A percentile compares a stretch with the other conserved stretches of the same genome.
Conservation (phyloP, 2,329 filamentous ascomycete species). For the Claviceps arundinis region DNA sequence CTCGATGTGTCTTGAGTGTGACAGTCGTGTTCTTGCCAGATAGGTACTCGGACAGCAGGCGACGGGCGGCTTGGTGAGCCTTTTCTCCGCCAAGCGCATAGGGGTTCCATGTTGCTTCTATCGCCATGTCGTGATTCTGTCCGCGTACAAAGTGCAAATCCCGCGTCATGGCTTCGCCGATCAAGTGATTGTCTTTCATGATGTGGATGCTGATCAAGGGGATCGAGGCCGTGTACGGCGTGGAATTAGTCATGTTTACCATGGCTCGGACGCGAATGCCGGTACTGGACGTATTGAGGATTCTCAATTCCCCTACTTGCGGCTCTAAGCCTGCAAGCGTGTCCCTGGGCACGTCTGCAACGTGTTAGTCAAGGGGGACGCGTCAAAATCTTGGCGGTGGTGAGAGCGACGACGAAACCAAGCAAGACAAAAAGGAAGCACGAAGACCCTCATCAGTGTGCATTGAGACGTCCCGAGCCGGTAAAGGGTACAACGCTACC, state of each 20-base stretch:
- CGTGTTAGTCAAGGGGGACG: conserved; percentile 20
- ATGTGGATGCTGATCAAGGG: conserved; percentile 70
- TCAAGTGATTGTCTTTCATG: conserved; percentile 54
- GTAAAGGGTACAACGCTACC: conserved; percentile 12
- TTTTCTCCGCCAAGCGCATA: conserved; percentile 42
- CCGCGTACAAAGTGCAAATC: conserved; percentile 54
- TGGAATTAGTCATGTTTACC: conserved; percentile 83
- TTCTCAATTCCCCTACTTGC: conserved; percentile 55
- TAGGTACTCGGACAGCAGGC: conserved; percentile 72
- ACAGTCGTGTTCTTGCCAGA: conserved; percentile 79
- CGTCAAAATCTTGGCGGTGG: conserved; percentile 4
- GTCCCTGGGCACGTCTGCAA: conserved; percentile 44
- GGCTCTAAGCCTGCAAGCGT: conserved; percentile 38
- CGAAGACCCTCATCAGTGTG: conserved; percentile 10
- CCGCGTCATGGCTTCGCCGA: conserved; percentile 61
- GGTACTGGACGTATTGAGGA: conserved; percentile 58
- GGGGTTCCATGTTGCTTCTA: conserved; percentile 66
- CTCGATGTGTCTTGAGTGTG: conserved; percentile 55
- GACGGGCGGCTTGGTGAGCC: conserved; percentile 49
- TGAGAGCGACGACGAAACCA: conserved; percentile 6
- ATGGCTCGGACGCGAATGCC: conserved; percentile 58
- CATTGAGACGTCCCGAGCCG: conserved; percentile 11
- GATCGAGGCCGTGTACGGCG: conserved; percentile 69
- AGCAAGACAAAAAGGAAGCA: conserved; percentile 5
- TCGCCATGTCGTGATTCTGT: conserved; percentile 54